Evolutionary conservation across 495 filamentous ascomycete species (phyloP).

Genomic region (Chaetomium tenue): DNA sequence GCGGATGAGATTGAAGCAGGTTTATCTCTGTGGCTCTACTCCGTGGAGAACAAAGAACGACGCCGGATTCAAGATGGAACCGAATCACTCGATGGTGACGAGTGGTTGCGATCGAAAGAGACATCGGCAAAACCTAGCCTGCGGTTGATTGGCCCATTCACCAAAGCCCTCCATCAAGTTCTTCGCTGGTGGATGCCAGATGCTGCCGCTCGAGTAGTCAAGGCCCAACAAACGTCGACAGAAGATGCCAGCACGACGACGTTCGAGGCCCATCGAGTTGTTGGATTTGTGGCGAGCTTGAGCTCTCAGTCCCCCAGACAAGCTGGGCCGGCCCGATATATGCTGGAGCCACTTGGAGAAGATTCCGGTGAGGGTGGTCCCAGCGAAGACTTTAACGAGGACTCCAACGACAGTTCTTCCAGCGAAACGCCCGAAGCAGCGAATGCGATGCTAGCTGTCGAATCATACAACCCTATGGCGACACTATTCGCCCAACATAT

Average conservation of each 20-base stretch:
- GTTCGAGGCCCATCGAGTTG: neutral
- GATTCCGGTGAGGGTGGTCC: neutral
- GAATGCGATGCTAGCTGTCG: neutral
- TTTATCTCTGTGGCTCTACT: slow-evolving; percentile 1
- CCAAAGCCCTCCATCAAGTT: neutral
- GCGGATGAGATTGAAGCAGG: neutral
- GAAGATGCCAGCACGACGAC: neutral
- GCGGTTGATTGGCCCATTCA: neutral
- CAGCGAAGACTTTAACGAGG: no score
- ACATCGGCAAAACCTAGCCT: neutral
- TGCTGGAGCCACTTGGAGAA: neutral
- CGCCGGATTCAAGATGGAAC: neutral
- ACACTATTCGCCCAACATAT: neutral
- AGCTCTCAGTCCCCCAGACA: neutral
- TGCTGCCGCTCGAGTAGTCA: neutral
- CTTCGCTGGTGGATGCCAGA: slow-evolving; percentile 1
- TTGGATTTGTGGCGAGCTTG: neutral
- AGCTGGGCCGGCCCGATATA: neutral
- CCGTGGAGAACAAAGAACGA: slow-evolving; percentile 1
- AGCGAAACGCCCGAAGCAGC: neutral
- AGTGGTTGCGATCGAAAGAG: neutral
- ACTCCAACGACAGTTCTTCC: no score
- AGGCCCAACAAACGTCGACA: neutral
- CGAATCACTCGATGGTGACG: neutral
- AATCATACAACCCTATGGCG: neutral